Evolutionary conservation across 2,329 filamentous ascomycete genomes (phyloP).

Genomic region (Cercospora brassicicola): DNA sequence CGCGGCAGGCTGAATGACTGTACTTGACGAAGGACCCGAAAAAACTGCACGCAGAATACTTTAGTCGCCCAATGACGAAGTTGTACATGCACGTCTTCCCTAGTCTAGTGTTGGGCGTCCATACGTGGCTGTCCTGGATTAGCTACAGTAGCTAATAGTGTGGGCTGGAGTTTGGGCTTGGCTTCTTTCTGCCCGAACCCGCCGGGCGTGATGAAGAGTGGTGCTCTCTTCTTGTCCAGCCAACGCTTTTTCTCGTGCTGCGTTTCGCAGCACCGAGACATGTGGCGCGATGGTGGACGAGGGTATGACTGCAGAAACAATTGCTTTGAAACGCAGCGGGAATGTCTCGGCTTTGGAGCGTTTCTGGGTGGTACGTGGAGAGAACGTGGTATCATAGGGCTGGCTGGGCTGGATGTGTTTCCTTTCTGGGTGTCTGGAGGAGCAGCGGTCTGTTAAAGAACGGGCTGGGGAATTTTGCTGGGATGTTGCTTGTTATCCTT

Average conservation of each 20-base stretch:
- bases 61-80: conserved; percentile 7
- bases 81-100: conserved; percentile 1
- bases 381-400: background rate
- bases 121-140: conserved; percentile 15
- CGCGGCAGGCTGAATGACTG: background rate
- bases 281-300: background rate
- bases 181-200: background rate
- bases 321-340: background rate
- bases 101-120: conserved; percentile 13
- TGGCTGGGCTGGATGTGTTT: background rate
- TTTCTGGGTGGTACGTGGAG: background rate
- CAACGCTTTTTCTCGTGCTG: background rate
- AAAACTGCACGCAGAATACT: background rate
- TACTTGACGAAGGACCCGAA: background rate
- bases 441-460: background rate
- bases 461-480: background rate
- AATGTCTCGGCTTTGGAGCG: background rate
- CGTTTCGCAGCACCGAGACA: background rate
- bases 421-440: background rate
- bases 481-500: background rate
- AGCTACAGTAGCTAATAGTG: background rate
- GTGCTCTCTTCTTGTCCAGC: background rate
- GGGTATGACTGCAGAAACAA: background rate
- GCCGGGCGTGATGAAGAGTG: background rate
- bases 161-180: too few species aligned